Conservation (phyloP, 2,329 filamentous ascomycete species). For the Penicillium aurantiogriseum region DNA sequence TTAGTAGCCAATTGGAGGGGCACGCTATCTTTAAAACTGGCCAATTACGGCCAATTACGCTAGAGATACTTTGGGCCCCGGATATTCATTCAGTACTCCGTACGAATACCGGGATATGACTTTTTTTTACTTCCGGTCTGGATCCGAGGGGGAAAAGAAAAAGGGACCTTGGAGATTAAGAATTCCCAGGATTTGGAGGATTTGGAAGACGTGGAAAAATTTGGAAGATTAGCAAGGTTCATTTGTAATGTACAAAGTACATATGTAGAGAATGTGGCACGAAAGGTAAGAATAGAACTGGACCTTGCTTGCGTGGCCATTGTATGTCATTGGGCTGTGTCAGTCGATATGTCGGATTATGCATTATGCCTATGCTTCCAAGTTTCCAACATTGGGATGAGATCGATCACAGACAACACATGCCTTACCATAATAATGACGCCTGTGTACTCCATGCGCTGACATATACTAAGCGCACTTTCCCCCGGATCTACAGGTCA, state of each 20-base stretch:
- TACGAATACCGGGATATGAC: neutral
- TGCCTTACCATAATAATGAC: neutral
- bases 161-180: neutral
- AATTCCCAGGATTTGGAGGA: neutral
- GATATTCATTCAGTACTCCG: conserved; percentile 12
- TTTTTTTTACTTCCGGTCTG: conserved; percentile 1
- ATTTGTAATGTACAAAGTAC: neutral
- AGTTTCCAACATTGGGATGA: conserved; percentile 6
- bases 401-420: conserved; percentile 13
- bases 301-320: conserved; percentile 21
- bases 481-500: conserved; percentile 19
- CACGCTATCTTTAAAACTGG: conserved; percentile 30
- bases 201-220: neutral
- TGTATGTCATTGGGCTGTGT: conserved; percentile 8
- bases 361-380: neutral
- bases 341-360: conserved; percentile 20
- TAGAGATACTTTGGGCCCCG: conserved; percentile 11
- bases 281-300: conserved; percentile 10
- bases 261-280: conserved; percentile 4
- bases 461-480: neutral
- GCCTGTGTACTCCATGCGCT: conserved; percentile 1
- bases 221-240: neutral
- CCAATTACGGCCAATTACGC: conserved; percentile 15
- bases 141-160: neutral
- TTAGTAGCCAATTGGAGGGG: conserved; percentile 10